phyloP scores from a whole-genome alignment of 2,329 filamentous ascomycete species.

The Alternaria burnsii region DNA sequence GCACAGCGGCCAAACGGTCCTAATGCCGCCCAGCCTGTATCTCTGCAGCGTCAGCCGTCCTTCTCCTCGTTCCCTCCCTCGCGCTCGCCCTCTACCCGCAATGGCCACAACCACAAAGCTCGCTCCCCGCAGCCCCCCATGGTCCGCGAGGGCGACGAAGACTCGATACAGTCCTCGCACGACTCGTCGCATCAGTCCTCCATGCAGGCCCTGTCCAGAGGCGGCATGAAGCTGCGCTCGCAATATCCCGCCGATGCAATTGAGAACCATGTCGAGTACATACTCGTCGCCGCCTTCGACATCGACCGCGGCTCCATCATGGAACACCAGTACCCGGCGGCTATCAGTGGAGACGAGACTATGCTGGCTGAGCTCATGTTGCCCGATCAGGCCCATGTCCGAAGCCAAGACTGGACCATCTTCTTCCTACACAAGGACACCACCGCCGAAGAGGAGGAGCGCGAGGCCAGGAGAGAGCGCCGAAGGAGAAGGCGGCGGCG shows the following conservation, averaged over 20 bases:
- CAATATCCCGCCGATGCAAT: slow-evolving; percentile 59
- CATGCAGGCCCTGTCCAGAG: slow-evolving; percentile 1
- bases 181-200: slow-evolving; percentile 36
- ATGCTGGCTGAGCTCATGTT: slow-evolving; percentile 99
- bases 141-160: slow-evolving; percentile 44
- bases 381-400: slow-evolving; percentile 92
- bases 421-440: slow-evolving; percentile 98
- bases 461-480: slow-evolving; percentile 65
- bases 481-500: slow-evolving; percentile 60
- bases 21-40: slow-evolving; percentile 22
- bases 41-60: slow-evolving; percentile 52
- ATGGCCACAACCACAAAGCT: slow-evolving; percentile 43
- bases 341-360: slow-evolving; percentile 95
- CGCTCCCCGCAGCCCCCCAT: slow-evolving; percentile 50
- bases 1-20: slow-evolving; percentile 35
- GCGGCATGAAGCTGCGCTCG: slow-evolving; percentile 49
- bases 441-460: slow-evolving; percentile 78
- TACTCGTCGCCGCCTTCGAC: slow-evolving; percentile 95
- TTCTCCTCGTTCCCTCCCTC: slow-evolving; percentile 55
- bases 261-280: slow-evolving; percentile 98
- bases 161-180: slow-evolving; percentile 38
- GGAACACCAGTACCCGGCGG: slow-evolving; percentile 96
- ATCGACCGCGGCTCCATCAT: slow-evolving; percentile 96
- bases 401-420: slow-evolving; percentile 98
- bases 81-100: slow-evolving; percentile 50